These are phyloP conservation scores for Solanum lycopersicoides DNA, from an alignment of 257 asterid species.

Conservation along the genomic window DNA sequence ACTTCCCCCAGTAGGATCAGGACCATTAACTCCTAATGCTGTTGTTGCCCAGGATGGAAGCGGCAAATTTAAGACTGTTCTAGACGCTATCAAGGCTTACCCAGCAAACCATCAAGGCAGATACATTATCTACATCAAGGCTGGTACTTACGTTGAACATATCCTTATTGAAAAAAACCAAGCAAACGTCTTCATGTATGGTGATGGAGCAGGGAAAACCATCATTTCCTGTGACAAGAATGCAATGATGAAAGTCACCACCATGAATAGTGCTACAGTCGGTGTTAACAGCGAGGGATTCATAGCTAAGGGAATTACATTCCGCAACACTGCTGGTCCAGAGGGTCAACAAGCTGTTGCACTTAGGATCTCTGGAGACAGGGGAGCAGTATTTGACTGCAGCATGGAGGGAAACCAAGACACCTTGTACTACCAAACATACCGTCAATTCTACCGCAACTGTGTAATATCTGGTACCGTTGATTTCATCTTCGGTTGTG, in stretches of 20 bases:
- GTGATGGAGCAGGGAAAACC: conserved; percentile 69
- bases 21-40: conserved; percentile 18
- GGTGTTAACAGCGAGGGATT: conserved; percentile 35
- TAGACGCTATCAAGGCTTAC: conserved; percentile 37
- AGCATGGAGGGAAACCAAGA: conserved; percentile 65
- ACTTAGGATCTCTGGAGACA: conserved; percentile 33
- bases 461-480: conserved; percentile 63
- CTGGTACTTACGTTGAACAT: conserved; percentile 49
- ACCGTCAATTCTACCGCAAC: conserved; percentile 53
- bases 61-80: conserved; percentile 40
- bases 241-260: conserved; percentile 10
- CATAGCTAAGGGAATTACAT: conserved; percentile 44
- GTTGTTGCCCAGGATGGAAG: conserved; percentile 68
- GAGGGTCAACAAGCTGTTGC: conserved; percentile 75
- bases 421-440: conserved; percentile 51
- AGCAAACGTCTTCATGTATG: conserved; percentile 49
- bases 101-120: conserved; percentile 38
- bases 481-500: conserved; percentile 75
- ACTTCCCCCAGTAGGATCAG: neutral
- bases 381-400: conserved; percentile 52
- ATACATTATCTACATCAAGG: conserved; percentile 52
- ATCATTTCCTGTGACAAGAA: conserved; percentile 41
- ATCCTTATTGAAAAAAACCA: conserved; percentile 35
- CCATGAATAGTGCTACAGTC: conserved; percentile 58
- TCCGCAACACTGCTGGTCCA: conserved; percentile 61